Evolutionary conservation across 225 moss, liverwort and hornwort species (phyloP), one percentile per base, ranked within the genome.

Genomic region (Antitrichia curtipendula): DNA sequence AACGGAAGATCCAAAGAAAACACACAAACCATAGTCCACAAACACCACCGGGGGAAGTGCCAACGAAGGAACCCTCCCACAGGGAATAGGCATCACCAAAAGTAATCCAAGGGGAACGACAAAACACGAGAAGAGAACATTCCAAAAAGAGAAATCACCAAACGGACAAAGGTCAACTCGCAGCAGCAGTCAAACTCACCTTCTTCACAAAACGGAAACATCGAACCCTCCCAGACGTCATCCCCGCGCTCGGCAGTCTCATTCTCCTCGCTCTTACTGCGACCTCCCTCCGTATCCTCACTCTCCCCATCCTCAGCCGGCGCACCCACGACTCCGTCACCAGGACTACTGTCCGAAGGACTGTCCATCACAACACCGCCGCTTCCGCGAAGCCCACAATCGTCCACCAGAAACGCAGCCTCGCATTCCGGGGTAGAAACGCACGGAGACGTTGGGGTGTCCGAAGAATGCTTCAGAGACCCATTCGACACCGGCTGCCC

Each of bases 121-220:
- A 5, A 58, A 40, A 80, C 19, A 13, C 2, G 56, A 59, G 5
- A 41, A 29, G 58, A 57, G 40, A 79, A 59, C 41, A 41, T 7
- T 20, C 41, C 79, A 3, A 79, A n/a, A 28, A 13, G 13, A 29
- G 9, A 41, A 17, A 79, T 1, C 80, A 47, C 4, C 61, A 7
- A 47, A 78, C 3, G 28, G 3, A 58, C 12, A 1, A 59, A 59
- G 47, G 23, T 40, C 38, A 3, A 59, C 27, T 16, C 53, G 9
- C 31, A 85, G 54, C 82, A 43, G 32, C 85, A 57, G n/a, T 21
- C 54, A 17, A 75, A 81, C 94, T 22, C 60, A 95, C 96, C 99
- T 92, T 96, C 98, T 91, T 97, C 97, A 88, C 95, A 96, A 83
- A 97, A 97, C 41, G 96, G 97, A 89, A 99, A 97, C 96, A 99